Conservation (phyloP, 1,284 basidiomycete genomes). For the Inonotus obliquus region DNA sequence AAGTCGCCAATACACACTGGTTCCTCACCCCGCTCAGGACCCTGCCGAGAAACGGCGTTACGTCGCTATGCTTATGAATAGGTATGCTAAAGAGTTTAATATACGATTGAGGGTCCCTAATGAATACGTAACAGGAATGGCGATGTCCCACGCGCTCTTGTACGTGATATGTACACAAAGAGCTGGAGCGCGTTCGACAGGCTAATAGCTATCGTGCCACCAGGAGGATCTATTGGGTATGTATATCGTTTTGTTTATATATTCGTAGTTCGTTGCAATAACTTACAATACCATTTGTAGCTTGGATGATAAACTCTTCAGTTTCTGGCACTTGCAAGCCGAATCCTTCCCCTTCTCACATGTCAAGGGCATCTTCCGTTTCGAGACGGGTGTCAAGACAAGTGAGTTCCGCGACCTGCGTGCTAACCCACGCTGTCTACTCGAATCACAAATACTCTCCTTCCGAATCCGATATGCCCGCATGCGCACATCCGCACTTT, state of each 20-base stretch:
- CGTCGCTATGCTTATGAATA: conserved; percentile 61
- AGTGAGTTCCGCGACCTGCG: conserved; percentile 81
- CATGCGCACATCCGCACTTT: conserved; percentile 33
- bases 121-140: conserved; percentile 51
- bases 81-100: conserved; percentile 36
- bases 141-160: conserved; percentile 77
- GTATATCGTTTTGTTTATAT: conserved; percentile 23
- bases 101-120: neutral
- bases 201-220: conserved; percentile 78
- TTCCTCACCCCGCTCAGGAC: conserved; percentile 76
- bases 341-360: conserved; percentile 67
- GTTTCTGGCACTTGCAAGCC: conserved; percentile 79
- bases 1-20: conserved; percentile 63
- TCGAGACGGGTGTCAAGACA: conserved; percentile 80
- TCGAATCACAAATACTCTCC: conserved; percentile 72
- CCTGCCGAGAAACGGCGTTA: conserved; percentile 65
- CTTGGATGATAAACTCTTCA: conserved; percentile 82
- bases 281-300: conserved; percentile 33
- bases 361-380: conserved; percentile 81
- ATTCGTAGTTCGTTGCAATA: neutral
- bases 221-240: conserved; percentile 81
- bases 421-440: conserved; percentile 75
- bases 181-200: conserved; percentile 86
- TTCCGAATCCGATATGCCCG: conserved; percentile 76
- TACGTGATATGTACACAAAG: conserved; percentile 85